Percentiles rank a stretch among this genome's conserved stretches.
phyloP scores from a whole-genome alignment of 2,329 filamentous ascomycete genomes.

The Fonsecaea erecta region DNA sequence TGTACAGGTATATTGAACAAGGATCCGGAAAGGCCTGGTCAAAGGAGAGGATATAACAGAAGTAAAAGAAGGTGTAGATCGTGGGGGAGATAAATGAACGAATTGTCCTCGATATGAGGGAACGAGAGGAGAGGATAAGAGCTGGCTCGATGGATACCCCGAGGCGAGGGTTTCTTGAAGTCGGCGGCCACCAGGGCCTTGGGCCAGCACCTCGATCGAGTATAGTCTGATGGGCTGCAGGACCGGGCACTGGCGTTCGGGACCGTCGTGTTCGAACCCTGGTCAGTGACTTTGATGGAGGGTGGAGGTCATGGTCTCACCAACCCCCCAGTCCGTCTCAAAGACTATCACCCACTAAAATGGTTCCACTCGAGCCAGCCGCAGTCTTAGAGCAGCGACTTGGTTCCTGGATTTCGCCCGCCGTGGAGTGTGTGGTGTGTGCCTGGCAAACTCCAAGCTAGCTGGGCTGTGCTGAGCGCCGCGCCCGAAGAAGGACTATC shows the following conservation, averaged over 20 bases:
- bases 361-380: slow-evolving; percentile 31
- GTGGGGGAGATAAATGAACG: slow-evolving; percentile 36
- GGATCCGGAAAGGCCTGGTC: slow-evolving; percentile 38
- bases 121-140: slow-evolving; percentile 34
- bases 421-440: neutral
- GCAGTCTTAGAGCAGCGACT: slow-evolving; percentile 32
- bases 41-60: slow-evolving; percentile 36
- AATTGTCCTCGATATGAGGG: slow-evolving; percentile 38
- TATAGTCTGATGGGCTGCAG: slow-evolving; percentile 25
- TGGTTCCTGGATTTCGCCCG: slow-evolving; percentile 15
- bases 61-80: slow-evolving; percentile 36
- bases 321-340: slow-evolving; percentile 33
- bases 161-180: slow-evolving; percentile 19
- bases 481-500: slow-evolving; percentile 24
- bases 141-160: slow-evolving; percentile 1
- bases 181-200: slow-evolving; percentile 33
- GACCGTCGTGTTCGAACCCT: slow-evolving; percentile 37
- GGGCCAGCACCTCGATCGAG: slow-evolving; percentile 30
- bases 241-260: slow-evolving; percentile 36
- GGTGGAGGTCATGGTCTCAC: slow-evolving; percentile 27
- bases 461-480: slow-evolving; percentile 32
- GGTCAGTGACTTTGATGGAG: slow-evolving; percentile 29
- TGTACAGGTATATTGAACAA: slow-evolving; percentile 36
- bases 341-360: slow-evolving; percentile 38
- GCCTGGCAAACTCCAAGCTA: slow-evolving; percentile 3